Conservation (phyloP, 331 rosid genomes). For the Cucumis variabilis region DNA sequence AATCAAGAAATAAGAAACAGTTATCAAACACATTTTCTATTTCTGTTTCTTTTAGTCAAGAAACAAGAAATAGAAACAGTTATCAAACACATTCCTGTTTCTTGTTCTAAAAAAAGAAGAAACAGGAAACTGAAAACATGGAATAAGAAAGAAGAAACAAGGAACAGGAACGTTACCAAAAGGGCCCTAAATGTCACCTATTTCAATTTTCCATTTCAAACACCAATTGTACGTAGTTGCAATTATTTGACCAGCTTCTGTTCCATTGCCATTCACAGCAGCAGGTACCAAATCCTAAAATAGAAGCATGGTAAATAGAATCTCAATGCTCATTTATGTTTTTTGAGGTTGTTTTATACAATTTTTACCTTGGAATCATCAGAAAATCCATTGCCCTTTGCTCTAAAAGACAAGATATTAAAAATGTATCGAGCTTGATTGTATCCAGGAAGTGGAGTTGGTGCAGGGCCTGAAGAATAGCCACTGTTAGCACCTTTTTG, state of each 20-base stretch:
- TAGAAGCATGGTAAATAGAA: slow-evolving; percentile 25
- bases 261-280: slow-evolving; percentile 69
- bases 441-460: slow-evolving; percentile 57
- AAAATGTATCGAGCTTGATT: slow-evolving; percentile 42
- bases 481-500: slow-evolving; percentile 41
- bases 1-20: no score
- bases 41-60: no score
- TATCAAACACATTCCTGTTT: no score
- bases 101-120: no score
- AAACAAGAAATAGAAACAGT: no score
- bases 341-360: background rate
- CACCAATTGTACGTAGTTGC: slow-evolving; percentile 66
- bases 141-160: no score
- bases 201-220: slow-evolving; percentile 78
- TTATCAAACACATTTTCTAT: no score
- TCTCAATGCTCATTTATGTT: background rate
- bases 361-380: slow-evolving; percentile 84
- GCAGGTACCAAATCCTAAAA: slow-evolving; percentile 70
- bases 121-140: no score
- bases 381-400: slow-evolving; percentile 78
- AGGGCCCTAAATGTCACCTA: slow-evolving; percentile 70
- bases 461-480: slow-evolving; percentile 41
- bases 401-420: slow-evolving; percentile 74
- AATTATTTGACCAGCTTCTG: slow-evolving; percentile 87
- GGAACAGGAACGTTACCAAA: no score